Base-by-base conservation (phyloP, 306 rosid genomes). In the Nissolia schottii region DNA sequence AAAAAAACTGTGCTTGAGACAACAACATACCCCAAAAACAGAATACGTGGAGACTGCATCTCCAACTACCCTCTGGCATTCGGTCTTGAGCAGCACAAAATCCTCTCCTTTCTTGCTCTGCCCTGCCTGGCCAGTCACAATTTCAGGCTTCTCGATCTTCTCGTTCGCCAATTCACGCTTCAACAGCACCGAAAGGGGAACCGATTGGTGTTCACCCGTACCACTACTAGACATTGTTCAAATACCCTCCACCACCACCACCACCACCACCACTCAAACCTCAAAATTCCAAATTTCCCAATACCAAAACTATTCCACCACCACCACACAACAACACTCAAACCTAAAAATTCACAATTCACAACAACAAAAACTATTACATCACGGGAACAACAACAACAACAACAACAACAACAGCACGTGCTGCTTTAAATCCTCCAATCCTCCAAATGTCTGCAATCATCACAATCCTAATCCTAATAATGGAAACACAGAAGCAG, bases 71-170 rank as follows among this genome's bases (percentile, higher is more conserved):
- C 99, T 92, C 80, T 95, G 92, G 67, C 99, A 88, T 69, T 89
- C 97, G 1, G 89, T 55, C 87, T 95, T 95, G 0, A 95, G 5
- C 67, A 95, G 75, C 2, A 93, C 85, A 34, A 82, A 88, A 84
- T 95, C 99, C 83, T 95, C 99, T 48, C 99, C 97, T 78, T 95
- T 95, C 85, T 95, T 95, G 82, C 96, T 95, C 83, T 95, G 96
- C 29, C 77, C 70, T 11, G 93, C 97, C 81, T 92, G 97, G 53
- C 99, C 99, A 20, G 88, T 85, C 9, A 71, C 48, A 81, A 95
- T 78, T 74, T 95, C 97, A 2, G 97, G 99, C 22, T 87, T 87
- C 91, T 92, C 99, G 78, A 89, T 81, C 91, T 83, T 95, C 86
- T 95, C 97, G 29, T 65, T 77, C 29, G 87, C 85, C 89, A 92